Conservation (phyloP, 1,139 yeast genomes). For the Candida pseudoviswanathii region DNA sequence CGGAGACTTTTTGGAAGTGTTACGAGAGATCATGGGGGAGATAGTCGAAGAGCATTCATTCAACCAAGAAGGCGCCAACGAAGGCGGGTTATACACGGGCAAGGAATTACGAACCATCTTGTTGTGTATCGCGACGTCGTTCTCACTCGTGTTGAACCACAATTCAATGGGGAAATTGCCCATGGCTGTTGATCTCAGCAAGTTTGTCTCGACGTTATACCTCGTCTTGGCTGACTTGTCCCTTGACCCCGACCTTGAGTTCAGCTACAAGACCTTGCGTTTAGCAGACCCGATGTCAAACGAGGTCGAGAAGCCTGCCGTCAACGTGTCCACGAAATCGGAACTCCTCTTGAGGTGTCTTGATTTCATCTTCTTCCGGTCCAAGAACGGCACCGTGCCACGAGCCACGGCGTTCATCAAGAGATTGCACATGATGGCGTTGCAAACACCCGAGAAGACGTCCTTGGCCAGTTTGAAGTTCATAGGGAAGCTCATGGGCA, state of each 20-base stretch:
- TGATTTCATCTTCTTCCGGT: slow-evolving; percentile 79
- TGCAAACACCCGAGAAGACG: slow-evolving; percentile 88
- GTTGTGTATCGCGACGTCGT: slow-evolving; percentile 86
- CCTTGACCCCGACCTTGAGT: slow-evolving; percentile 81
- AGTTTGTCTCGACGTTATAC: slow-evolving; percentile 75
- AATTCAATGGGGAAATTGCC: slow-evolving; percentile 57
- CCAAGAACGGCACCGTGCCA: slow-evolving; percentile 67
- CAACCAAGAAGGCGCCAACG: slow-evolving; percentile 25
- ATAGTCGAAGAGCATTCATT: slow-evolving; percentile 37
- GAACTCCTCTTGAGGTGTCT: slow-evolving; percentile 78
- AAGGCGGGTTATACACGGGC: slow-evolving; percentile 35
- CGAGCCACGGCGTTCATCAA: slow-evolving; percentile 86
- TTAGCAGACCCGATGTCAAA: slow-evolving; percentile 70
- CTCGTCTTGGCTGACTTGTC: slow-evolving; percentile 65
- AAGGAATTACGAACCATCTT: slow-evolving; percentile 66
- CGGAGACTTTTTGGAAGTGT: slow-evolving; percentile 88
- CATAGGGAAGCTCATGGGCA: slow-evolving; percentile 70
- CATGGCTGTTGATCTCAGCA: slow-evolving; percentile 64
- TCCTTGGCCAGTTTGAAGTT: slow-evolving; percentile 76
- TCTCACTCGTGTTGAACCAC: slow-evolving; percentile 77
- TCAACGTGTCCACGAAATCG: slow-evolving; percentile 85
- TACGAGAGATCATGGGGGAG: slow-evolving; percentile 73
- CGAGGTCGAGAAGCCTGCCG: slow-evolving; percentile 59
- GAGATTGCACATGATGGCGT: slow-evolving; percentile 63
- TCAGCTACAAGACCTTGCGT: slow-evolving; percentile 77